phyloP scores from a whole-genome alignment of 306 rosid genomes.

The Rosa multiflora region DNA sequence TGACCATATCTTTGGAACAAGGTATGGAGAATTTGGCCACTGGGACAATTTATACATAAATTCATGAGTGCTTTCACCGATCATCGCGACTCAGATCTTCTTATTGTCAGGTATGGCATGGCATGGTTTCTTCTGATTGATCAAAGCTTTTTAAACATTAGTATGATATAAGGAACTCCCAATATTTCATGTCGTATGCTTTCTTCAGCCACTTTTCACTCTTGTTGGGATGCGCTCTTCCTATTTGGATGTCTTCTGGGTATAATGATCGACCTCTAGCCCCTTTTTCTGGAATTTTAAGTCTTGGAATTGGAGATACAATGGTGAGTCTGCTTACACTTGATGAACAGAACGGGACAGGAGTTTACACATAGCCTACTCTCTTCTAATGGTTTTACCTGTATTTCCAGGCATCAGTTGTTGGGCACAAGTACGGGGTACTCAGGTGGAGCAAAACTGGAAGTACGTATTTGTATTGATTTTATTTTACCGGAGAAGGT shows the following conservation, averaged over 20 bases:
- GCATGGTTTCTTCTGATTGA: slow-evolving; percentile 3
- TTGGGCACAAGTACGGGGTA: slow-evolving; percentile 94
- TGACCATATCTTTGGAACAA: slow-evolving; percentile 34
- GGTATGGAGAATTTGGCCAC: slow-evolving; percentile 97
- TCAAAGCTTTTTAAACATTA: slow-evolving; percentile 3
- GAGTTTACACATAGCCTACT: not conserved
- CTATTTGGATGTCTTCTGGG: slow-evolving; percentile 92
- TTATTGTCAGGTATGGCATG: slow-evolving; percentile 70
- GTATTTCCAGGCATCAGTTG: slow-evolving; percentile 81
- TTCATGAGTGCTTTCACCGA: slow-evolving; percentile 98
- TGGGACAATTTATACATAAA: slow-evolving; percentile 71
- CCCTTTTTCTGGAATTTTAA: slow-evolving; percentile 92
- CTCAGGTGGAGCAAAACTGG: slow-evolving; percentile 96
- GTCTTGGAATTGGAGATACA: slow-evolving; percentile 95
- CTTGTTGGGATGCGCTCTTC: slow-evolving; percentile 89
- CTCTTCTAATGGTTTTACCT: slow-evolving; percentile 3
- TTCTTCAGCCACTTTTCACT: slow-evolving; percentile 83
- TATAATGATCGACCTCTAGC: slow-evolving; percentile 86
- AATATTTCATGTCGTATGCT: slow-evolving; percentile 21
- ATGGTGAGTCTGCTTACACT: slow-evolving; percentile 51
- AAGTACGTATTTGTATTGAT: slow-evolving; percentile 53
- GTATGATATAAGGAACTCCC: slow-evolving; percentile 20
- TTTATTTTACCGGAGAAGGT: not conserved
- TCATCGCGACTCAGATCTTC: slow-evolving; percentile 93
- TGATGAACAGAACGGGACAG: not conserved